Evolutionary conservation across 2,329 filamentous ascomycete genomes (phyloP).

Genomic region (Orbilia blumenaviensis): DNA sequence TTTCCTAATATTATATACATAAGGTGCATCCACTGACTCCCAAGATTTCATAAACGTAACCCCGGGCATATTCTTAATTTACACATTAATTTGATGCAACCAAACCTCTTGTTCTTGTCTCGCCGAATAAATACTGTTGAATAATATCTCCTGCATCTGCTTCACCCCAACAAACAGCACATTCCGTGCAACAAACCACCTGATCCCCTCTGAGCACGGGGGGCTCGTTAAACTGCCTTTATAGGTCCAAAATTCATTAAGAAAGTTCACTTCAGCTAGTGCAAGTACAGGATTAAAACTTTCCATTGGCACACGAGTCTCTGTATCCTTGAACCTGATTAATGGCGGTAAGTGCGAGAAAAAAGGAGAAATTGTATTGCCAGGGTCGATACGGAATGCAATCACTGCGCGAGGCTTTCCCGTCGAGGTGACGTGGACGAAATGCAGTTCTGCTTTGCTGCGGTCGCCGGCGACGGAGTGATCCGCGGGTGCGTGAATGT

Average conservation of each 20-base stretch:
- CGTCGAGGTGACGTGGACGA: conserved; percentile 62
- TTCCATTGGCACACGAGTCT: conserved; percentile 53
- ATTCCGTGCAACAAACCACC: conserved; percentile 63
- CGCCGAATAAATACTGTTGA: conserved; percentile 63
- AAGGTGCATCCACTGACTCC: neutral
- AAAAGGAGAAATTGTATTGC: conserved; percentile 61
- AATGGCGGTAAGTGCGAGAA: conserved; percentile 62
- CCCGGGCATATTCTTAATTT: neutral
- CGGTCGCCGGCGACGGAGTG: conserved; percentile 63
- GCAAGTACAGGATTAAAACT: conserved; percentile 60
- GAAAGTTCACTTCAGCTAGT: conserved; percentile 61
- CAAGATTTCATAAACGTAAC: neutral
- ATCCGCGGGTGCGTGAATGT: conserved; percentile 66
- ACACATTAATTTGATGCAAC: conserved; percentile 63
- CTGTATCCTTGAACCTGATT: conserved; percentile 61
- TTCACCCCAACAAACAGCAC: conserved; percentile 62
- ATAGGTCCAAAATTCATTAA: conserved; percentile 66
- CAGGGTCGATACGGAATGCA: conserved; percentile 64
- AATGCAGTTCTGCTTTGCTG: conserved; percentile 65
- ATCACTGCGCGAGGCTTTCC: conserved; percentile 64
- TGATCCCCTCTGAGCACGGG: conserved; percentile 64
- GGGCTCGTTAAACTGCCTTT: conserved; percentile 64
- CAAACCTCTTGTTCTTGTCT: conserved; percentile 64
- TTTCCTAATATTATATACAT: neutral
- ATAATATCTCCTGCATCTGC: conserved; percentile 65